phyloP scores from a whole-genome alignment of 192 early-diverging fungal genomes.

The Pilobolus umbonatus region DNA sequence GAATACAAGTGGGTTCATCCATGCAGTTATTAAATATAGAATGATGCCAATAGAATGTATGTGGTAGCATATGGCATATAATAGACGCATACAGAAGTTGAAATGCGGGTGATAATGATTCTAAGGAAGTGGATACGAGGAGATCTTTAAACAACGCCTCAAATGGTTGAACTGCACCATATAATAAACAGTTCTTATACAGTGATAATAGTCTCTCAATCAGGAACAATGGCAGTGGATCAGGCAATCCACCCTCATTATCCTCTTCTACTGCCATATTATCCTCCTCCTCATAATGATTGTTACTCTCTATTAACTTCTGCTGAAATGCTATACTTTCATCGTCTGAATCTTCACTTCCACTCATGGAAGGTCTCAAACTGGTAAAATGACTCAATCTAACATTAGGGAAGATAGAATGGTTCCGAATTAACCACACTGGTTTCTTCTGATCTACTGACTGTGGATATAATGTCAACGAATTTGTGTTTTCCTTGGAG shows the following conservation, averaged over 20 bases:
- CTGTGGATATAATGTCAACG: conserved; percentile 3
- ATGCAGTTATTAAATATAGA: conserved; percentile 14
- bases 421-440: conserved; percentile 22
- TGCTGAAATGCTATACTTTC: background rate
- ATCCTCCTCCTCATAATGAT: too few relatives aligned
- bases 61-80: conserved; percentile 28
- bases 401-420: conserved; percentile 29
- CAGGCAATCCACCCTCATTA: conserved; percentile 6
- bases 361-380: conserved; percentile 10
- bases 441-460: conserved; percentile 2
- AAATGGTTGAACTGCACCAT: conserved; percentile 29
- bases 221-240: conserved; percentile 11
- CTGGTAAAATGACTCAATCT: conserved; percentile 28
- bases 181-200: conserved; percentile 26
- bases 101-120: conserved; percentile 5
- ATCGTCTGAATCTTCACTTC: conserved; percentile 4
- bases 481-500: conserved; percentile 23
- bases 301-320: too few relatives aligned
- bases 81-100: conserved; percentile 25
- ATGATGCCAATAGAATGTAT: conserved; percentile 30
- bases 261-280: background rate
- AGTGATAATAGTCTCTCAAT: conserved; percentile 15
- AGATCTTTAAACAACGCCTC: conserved; percentile 11
- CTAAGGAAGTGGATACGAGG: conserved; percentile 2
- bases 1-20: conserved; percentile 5